Percentiles rank a stretch among this genome's conserved stretches.
phyloP scores from a whole-genome alignment of 2,329 filamentous ascomycete genomes.

The Ascochyta clinopodiicola region DNA sequence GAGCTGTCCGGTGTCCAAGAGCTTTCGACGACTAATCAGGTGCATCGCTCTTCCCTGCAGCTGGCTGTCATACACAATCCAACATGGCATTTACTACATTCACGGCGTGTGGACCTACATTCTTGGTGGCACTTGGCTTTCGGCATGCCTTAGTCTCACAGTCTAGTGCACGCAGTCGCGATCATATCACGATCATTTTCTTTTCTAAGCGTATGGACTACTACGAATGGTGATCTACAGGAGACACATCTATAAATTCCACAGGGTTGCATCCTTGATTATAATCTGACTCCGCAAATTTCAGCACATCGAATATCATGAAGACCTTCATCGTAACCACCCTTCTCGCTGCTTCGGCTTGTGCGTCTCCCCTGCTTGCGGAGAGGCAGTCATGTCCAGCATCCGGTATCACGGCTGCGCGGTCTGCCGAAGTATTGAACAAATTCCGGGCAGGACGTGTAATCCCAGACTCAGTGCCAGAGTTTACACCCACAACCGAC shows the following conservation, averaged over 20 bases:
- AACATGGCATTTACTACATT: too few relatives aligned
- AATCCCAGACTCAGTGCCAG: constrained; percentile 3
- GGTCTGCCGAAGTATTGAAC: not conserved
- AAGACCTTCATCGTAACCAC: not conserved
- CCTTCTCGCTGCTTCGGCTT: not conserved
- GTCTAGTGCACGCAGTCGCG: not conserved
- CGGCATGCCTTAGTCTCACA: not conserved
- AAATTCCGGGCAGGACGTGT: not conserved
- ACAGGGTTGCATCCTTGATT: too few relatives aligned
- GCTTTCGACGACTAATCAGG: too few relatives aligned
- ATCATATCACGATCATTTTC: not conserved
- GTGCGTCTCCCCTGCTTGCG: not conserved
- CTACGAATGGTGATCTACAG: not conserved
- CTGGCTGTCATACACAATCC: too few relatives aligned
- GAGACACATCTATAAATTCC: not conserved
- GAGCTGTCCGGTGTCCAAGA: not conserved
- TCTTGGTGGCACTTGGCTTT: too few relatives aligned
- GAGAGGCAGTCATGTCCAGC: constrained; percentile 1
- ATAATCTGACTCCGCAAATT: not conserved
- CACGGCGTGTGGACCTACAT: too few relatives aligned
- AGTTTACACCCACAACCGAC: constrained; percentile 7
- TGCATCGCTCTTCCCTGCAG: too few relatives aligned
- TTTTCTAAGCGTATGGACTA: not conserved
- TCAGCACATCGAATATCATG: not conserved
- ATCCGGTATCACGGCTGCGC: not conserved